Conservation (phyloP, 441 rosid species). For the Syzygium malaccense region DNA sequence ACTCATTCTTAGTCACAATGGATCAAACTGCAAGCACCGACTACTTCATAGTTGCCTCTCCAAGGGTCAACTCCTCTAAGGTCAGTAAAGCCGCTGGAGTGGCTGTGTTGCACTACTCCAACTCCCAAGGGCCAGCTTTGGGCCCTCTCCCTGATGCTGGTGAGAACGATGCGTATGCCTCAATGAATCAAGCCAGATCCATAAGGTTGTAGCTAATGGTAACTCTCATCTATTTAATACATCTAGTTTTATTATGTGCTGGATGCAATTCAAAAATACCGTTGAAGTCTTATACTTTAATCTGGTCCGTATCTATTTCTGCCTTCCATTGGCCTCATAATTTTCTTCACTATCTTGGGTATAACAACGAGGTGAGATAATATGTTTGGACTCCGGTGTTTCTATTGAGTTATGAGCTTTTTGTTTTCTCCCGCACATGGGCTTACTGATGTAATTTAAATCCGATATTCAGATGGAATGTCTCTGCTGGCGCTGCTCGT, state of each 20-base stretch:
- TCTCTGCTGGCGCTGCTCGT: constrained; percentile 86
- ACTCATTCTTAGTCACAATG: constrained; percentile 82
- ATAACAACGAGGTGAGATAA: neutral
- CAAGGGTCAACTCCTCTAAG: constrained; percentile 51
- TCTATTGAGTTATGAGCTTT: neutral
- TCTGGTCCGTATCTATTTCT: neutral
- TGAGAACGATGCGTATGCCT: constrained; percentile 56
- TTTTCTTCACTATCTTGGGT: neutral
- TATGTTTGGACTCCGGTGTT: neutral
- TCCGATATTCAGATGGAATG: constrained; percentile 49
- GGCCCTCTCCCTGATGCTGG: constrained; percentile 86
- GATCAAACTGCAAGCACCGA: constrained; percentile 79
- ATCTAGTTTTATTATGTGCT: neutral
- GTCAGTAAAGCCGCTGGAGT: constrained; percentile 58
- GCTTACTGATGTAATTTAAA: neutral
- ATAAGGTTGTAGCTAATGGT: constrained; percentile 58
- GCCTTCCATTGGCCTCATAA: neutral
- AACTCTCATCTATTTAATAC: neutral
- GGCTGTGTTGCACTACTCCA: constrained; percentile 72
- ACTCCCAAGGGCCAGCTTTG: constrained; percentile 70
- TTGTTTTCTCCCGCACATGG: neutral
- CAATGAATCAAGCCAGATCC: constrained; percentile 95
- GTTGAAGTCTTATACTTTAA: neutral
- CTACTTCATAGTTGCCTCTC: constrained; percentile 78
- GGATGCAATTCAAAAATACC: neutral